A percentile compares a stretch with the other conserved stretches of the same genome.
Evolutionary conservation across 2,329 filamentous ascomycete genomes (phyloP).

Genomic region (Botrytis pseudocinerea): DNA sequence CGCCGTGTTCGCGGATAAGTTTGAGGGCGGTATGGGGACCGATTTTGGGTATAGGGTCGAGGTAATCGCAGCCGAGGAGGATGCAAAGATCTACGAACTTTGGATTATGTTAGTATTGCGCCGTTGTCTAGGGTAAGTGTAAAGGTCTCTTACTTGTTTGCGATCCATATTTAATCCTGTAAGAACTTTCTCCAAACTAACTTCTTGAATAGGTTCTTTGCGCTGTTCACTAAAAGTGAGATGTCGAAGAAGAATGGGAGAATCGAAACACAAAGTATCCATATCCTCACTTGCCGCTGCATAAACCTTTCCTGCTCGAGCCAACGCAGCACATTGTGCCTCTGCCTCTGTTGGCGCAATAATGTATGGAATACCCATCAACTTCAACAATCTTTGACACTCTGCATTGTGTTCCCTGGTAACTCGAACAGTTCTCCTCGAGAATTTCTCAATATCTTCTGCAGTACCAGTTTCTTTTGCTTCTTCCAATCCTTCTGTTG

Average conservation of each 20-base stretch:
- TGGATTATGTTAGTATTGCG: slow-evolving; percentile 18
- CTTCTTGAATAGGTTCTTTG: slow-evolving; percentile 97
- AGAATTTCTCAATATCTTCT: slow-evolving; percentile 98
- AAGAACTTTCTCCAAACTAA: slow-evolving; percentile 82
- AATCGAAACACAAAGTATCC: slow-evolving; percentile 95
- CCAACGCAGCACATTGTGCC: slow-evolving; percentile 90
- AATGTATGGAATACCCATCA: slow-evolving; percentile 96
- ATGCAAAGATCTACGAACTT: slow-evolving; percentile 98
- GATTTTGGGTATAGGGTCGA: slow-evolving; percentile 93
- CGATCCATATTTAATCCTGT: slow-evolving; percentile 86
- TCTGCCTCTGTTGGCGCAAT: slow-evolving; percentile 96
- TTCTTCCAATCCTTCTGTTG: slow-evolving; percentile 85
- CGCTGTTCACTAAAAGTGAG: slow-evolving; percentile 96
- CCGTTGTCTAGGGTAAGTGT: not conserved
- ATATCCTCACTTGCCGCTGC: slow-evolving; percentile 97
- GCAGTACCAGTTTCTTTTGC: slow-evolving; percentile 97
- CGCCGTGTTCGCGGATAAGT: slow-evolving; percentile 88
- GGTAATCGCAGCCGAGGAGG: slow-evolving; percentile 93
- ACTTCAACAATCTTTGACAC: slow-evolving; percentile 83
- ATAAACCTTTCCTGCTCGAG: slow-evolving; percentile 90
- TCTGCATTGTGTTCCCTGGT: slow-evolving; percentile 97
- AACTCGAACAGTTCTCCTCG: slow-evolving; percentile 85
- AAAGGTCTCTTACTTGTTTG: slow-evolving; percentile 61
- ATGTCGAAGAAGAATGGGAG: slow-evolving; percentile 86
- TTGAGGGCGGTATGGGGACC: slow-evolving; percentile 90